These are phyloP conservation scores for Bruguiera hainesii DNA, from an alignment of 441 rosid genomes.

Conservation along the genomic window DNA sequence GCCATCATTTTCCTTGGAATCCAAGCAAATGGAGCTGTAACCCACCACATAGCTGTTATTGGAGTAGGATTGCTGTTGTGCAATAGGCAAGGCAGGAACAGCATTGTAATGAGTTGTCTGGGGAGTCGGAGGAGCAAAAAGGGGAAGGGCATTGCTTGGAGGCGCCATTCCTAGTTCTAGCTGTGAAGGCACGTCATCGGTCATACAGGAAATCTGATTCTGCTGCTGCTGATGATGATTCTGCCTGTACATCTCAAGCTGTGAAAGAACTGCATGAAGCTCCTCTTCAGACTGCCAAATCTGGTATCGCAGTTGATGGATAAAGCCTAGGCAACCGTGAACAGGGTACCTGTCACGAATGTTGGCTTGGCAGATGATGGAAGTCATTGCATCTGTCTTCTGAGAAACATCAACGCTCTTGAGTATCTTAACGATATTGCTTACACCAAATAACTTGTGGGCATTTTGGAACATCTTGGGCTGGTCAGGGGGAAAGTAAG, in stretches of 20 bases:
- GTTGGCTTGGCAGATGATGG: conserved; percentile 68
- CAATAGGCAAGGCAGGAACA: conserved; percentile 25
- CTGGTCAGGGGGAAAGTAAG: conserved; percentile 60
- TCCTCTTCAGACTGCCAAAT: conserved; percentile 57
- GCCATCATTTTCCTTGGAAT: conserved; percentile 38
- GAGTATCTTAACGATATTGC: conserved; percentile 52
- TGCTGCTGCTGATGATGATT: conserved; percentile 30
- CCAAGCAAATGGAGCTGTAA: conserved; percentile 35
- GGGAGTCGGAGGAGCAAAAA: conserved; percentile 29
- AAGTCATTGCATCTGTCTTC: conserved; percentile 65
- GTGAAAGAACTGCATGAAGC: conserved; percentile 43
- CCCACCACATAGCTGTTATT: conserved; percentile 23
- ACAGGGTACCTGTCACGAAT: conserved; percentile 75
- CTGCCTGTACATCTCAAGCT: conserved; percentile 52
- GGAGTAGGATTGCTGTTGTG: conserved; percentile 38
- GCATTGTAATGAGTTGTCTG: conserved; percentile 20
- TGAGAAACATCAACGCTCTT: conserved; percentile 43
- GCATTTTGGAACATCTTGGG: conserved; percentile 57
- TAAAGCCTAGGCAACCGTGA: conserved; percentile 67
- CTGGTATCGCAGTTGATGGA: conserved; percentile 41
- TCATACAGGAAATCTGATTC: conserved; percentile 15
- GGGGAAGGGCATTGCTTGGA: conserved; percentile 30
- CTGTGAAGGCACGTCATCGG: conserved; percentile 57
- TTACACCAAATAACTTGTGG: conserved; percentile 62
- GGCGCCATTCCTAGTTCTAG: conserved; percentile 78